Conservation (phyloP, 2,329 filamentous ascomycete species). For the Tolypocladium sp. region DNA sequence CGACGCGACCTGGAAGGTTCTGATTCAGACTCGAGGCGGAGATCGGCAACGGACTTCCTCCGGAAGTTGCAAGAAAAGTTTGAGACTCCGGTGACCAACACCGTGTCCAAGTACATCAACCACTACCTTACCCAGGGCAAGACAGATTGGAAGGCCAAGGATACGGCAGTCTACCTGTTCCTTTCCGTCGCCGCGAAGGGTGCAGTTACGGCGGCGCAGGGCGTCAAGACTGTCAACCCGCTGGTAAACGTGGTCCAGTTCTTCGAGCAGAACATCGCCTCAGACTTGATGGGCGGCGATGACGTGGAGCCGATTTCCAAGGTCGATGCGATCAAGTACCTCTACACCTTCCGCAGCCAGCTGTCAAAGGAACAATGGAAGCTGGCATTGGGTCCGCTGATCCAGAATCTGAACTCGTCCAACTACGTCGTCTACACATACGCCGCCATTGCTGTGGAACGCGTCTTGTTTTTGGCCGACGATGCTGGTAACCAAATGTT, state of each 20-base stretch:
- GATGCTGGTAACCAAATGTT: constrained; percentile 71
- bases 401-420: constrained; percentile 79
- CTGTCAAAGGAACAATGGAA: constrained; percentile 89
- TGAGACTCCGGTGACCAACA: constrained; percentile 71
- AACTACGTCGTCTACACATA: constrained; percentile 99
- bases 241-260: constrained; percentile 86
- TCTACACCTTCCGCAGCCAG: constrained; percentile 94
- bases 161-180: constrained; percentile 96
- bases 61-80: constrained; percentile 84
- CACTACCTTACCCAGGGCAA: constrained; percentile 77
- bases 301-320: constrained; percentile 77
- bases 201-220: constrained; percentile 74
- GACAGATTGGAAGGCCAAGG: constrained; percentile 91
- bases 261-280: constrained; percentile 85
- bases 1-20: constrained; percentile 90
- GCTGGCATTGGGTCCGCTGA: constrained; percentile 77
- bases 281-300: constrained; percentile 67
- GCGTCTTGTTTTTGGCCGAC: constrained; percentile 76
- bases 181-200: constrained; percentile 91
- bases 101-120: constrained; percentile 81
- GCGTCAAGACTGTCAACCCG: constrained; percentile 84
- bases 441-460: constrained; percentile 91
- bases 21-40: constrained; percentile 84
- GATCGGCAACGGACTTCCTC: constrained; percentile 91
- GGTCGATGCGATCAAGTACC: constrained; percentile 95